Evolutionary conservation across 345 rosid genomes (phyloP).

Genomic region (Eutrema japonicum): DNA sequence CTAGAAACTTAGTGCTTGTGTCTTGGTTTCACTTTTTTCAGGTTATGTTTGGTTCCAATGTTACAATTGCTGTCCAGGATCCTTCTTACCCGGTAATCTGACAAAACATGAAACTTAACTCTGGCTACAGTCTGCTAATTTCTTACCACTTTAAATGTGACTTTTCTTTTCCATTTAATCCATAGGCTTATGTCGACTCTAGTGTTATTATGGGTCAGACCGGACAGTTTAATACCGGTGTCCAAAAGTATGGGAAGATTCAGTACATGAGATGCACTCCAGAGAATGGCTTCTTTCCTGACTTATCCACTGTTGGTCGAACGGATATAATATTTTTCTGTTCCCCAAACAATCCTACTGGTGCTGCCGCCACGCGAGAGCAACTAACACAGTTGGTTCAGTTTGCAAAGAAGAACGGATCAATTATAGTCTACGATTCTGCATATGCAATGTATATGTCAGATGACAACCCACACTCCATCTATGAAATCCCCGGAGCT

Average conservation of each 20-base stretch:
- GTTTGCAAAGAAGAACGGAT: slow-evolving; percentile 45
- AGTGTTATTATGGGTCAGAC: slow-evolving; percentile 97
- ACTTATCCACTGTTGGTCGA: slow-evolving; percentile 65
- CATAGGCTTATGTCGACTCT: slow-evolving; percentile 94
- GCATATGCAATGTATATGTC: slow-evolving; percentile 86
- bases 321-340: slow-evolving; percentile 94
- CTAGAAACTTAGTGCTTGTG: not conserved
- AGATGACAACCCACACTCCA: slow-evolving; percentile 82
- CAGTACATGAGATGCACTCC: slow-evolving; percentile 93
- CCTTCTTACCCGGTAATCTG: slow-evolving; percentile 93
- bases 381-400: slow-evolving; percentile 72
- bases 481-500: slow-evolving; percentile 97
- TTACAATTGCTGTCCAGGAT: slow-evolving; percentile 95
- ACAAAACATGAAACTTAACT: no score
- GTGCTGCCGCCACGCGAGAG: slow-evolving; percentile 86
- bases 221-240: slow-evolving; percentile 64
- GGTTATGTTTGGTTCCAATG: slow-evolving; percentile 84
- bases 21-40: slow-evolving; percentile 44
- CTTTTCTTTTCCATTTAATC: no score
- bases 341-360: slow-evolving; percentile 96
- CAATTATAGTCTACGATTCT: no score
- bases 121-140: no score
- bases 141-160: no score
- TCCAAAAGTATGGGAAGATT: slow-evolving; percentile 65
- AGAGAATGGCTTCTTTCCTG: slow-evolving; percentile 95